Base-by-base conservation (phyloP, 2,329 filamentous ascomycete species). In the Colletotrichum sp. region DNA sequence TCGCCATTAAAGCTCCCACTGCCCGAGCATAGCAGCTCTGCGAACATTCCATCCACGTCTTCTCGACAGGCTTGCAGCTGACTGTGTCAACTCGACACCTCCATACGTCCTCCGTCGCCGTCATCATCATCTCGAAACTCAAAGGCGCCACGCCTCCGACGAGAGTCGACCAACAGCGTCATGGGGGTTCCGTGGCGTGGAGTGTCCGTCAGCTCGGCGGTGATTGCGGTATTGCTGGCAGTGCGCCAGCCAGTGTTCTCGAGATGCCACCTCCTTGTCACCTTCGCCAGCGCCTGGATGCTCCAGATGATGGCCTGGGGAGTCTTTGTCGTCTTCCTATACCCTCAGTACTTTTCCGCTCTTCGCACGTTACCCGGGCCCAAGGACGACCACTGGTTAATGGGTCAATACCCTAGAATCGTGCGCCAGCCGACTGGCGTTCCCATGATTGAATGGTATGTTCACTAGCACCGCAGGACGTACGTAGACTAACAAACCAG, bases 321-420 rank as follows among this genome's bases (percentile, higher is more conserved):
- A 18, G 16, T 86, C n/a, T 91, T 86, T 84, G 78, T 78, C 3
- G 79, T 88, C 26, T 81, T 90, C 55, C 80, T 91, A 36, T 91
- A 88, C 78, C 89, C 89, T 18, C 85, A 86, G 32, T 81, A 85
- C 78, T 84, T 90, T 78, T 91, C 90, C 24, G 88, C 89, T 4
- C 82, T 91, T 72, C 84, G 87, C 18, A 83, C 85, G 66, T 81
- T 91, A 8, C 90, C 90, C 4, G 85, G 85, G 57, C 88, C 88
- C 0, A 77, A 79, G 3, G 84, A 82, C 21, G 84, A 83, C 59
- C 86, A 87, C 52, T 90, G 85, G 82, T 82, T 88, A 32, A 84
- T 87, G 74, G 90, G 90, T n/a, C 89, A 91, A 62, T 88, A 84
- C 30, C 72, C 77, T 30, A 83, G 79, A 68, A 88, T 91, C 28